phyloP scores from a whole-genome alignment of 2,329 filamentous ascomycete genomes.

The Xylariaceae sp. region DNA sequence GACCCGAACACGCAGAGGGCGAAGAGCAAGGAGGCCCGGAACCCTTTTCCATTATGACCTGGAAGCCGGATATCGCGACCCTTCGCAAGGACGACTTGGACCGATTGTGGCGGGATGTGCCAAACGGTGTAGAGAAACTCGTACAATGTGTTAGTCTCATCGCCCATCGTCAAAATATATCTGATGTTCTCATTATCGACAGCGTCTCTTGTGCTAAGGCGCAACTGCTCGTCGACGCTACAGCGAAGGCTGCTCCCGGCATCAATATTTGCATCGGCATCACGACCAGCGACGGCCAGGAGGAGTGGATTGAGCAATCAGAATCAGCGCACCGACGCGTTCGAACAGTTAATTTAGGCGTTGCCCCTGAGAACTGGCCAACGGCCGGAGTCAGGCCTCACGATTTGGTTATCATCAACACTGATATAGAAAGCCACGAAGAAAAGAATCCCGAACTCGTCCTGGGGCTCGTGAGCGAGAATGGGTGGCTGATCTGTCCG shows the following conservation, averaged over 20 bases:
- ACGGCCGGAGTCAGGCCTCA: background rate
- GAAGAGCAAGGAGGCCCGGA: background rate
- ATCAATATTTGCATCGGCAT: background rate
- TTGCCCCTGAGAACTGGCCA: conserved; percentile 1
- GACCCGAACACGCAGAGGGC: background rate
- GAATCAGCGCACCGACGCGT: background rate
- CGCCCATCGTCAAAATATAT: conserved; percentile 8
- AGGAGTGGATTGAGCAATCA: no score
- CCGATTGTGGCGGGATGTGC: background rate
- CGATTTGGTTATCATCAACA: conserved; percentile 5
- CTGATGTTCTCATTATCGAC: conserved; percentile 8
- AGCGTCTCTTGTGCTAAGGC: background rate
- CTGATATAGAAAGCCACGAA: background rate
- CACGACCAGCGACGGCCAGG: background rate
- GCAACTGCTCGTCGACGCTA: background rate
- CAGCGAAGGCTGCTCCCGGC: background rate
- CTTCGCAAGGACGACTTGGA: conserved; percentile 2
- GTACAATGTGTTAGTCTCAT: conserved; percentile 6
- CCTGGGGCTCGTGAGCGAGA: conserved; percentile 1
- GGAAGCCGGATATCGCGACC: conserved; percentile 12
- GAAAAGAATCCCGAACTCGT: background rate
- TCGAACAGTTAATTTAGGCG: background rate
- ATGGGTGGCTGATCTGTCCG: conserved; percentile 8
- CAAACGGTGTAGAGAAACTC: conserved; percentile 1
- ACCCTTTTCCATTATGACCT: conserved; percentile 11